These are phyloP conservation scores for Gnomoniopsis sp. DNA, from an alignment of 2,329 filamentous ascomycete species.

Conservation along the genomic window DNA sequence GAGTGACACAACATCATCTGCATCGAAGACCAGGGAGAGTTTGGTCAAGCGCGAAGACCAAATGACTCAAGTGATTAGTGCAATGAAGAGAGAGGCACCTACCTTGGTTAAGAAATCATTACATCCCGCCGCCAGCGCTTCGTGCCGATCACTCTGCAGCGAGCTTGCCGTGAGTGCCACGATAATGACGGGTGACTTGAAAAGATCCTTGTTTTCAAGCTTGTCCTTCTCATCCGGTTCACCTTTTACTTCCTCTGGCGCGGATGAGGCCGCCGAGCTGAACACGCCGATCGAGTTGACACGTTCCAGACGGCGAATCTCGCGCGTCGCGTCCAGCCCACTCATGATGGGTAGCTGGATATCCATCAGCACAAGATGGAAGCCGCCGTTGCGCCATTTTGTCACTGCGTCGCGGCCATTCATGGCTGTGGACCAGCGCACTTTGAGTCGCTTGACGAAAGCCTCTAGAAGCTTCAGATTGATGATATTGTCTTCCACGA, in stretches of 20 bases:
- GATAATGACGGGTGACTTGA: conserved; percentile 97
- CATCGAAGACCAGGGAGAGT: neutral
- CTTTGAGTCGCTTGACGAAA: conserved; percentile 93
- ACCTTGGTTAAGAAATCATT: conserved; percentile 99
- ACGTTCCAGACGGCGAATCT: conserved; percentile 85
- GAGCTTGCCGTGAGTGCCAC: conserved; percentile 94
- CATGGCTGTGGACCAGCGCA: conserved; percentile 95
- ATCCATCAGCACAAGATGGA: conserved; percentile 97
- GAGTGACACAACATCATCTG: neutral
- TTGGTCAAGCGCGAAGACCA: neutral
- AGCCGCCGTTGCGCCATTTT: conserved; percentile 90
- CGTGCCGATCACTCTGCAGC: conserved; percentile 90
- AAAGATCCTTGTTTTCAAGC: conserved; percentile 65
- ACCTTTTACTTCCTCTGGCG: conserved; percentile 41
- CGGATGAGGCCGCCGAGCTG: conserved; percentile 56
- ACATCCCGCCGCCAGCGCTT: conserved; percentile 90
- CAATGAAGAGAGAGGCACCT: conserved; percentile 25
- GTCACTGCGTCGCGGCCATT: conserved; percentile 90
- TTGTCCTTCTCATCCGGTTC: conserved; percentile 63
- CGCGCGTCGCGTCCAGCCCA: conserved; percentile 88
- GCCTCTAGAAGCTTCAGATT: conserved; percentile 90
- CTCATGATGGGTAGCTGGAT: conserved; percentile 98
- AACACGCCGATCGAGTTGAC: conserved; percentile 94
- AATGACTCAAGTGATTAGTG: neutral
- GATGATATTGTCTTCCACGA: conserved; percentile 98